Base-by-base conservation (phyloP, 2,329 filamentous ascomycete genomes). In the Pseudogymnoascus sp. region DNA sequence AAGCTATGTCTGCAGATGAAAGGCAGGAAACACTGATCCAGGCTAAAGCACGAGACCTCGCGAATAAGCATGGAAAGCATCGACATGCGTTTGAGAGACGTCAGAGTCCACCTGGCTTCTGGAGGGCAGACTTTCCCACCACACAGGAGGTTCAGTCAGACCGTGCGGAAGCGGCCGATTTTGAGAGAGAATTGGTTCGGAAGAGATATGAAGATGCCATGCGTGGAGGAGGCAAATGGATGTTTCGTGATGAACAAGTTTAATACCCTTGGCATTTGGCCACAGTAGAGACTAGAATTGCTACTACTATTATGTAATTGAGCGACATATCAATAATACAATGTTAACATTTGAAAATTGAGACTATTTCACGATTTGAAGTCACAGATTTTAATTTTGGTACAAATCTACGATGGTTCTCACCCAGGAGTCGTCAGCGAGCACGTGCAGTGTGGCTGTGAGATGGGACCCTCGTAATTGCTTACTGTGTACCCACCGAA, bases 91-190 rank as follows among this genome's bases (percentile, higher is more conserved):
- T 88, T 73, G 83, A 86, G 63, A 82, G 91, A 59, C 81, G 83
- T 64, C 79, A 77, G 47, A 90, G 88, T 8, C 92, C 94, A 10
- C 90, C 91, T 1, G 92, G 92, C 0, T 97, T 90, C 71, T 99
- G 94, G 94, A 81, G 90, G 60, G 82, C 88, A 1, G 93, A 96
- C 67, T 96, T 99, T 71, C 92, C 93, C 1, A 85, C 78, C 26
- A 97, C 94, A 1, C 94, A 97, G 72, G 90, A 97, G 73, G 75
- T 86, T 29, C 78, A 83, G 66, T 76, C 79, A 60, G 84, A 93
- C 68, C 82, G 82, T 62, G 79, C 81, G 63, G 84, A 86, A 70
- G 88, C 88, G 0, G 79, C 78, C n/a, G 79, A 79, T 67, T 76
- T 83, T 63, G 86, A 89, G 70, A 81, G 80, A 66, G 78, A 84